A percentile compares a stretch with the other conserved stretches of the same genome.
phyloP scores from a whole-genome alignment of 345 rosid genomes.

The Zanthoxylum bungeanum region DNA sequence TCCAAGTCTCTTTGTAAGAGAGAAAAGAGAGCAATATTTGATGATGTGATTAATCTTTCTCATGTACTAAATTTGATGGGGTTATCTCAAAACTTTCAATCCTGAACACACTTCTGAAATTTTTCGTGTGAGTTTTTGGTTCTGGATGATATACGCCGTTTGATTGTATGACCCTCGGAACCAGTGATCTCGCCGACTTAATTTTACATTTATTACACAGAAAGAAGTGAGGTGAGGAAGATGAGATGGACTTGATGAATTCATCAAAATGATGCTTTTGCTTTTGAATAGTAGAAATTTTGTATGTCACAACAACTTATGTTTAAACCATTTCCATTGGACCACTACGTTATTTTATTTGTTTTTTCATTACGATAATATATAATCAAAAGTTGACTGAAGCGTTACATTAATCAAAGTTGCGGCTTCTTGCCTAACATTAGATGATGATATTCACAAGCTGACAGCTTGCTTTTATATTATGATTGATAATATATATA shows the following conservation, averaged over 20 bases:
- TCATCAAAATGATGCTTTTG: not conserved
- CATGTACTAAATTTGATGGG: not conserved
- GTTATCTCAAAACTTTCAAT: not conserved
- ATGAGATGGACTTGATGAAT: not conserved
- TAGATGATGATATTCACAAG: no score
- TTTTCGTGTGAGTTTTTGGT: not conserved
- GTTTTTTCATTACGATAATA: no score
- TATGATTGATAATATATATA: no score
- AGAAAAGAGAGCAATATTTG: not conserved
- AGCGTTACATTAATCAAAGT: no score
- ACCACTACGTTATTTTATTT: no score
- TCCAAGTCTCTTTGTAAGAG: no score
- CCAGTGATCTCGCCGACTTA: not conserved
- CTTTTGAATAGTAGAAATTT: not conserved
- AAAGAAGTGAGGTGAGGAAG: not conserved
- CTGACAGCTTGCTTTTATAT: no score
- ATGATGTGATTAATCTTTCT: constrained; percentile 6
- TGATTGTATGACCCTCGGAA: not conserved
- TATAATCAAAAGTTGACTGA: no score
- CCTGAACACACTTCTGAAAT: not conserved
- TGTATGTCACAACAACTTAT: no score
- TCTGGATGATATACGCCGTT: not conserved
- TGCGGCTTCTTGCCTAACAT: no score
- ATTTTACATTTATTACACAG: not conserved
- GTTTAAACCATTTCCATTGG: no score